Evolutionary conservation across 2,329 filamentous ascomycete genomes (phyloP), one percentile per base, ranked within the genome.

Genomic region (Plectosphaerella plurivora): DNA sequence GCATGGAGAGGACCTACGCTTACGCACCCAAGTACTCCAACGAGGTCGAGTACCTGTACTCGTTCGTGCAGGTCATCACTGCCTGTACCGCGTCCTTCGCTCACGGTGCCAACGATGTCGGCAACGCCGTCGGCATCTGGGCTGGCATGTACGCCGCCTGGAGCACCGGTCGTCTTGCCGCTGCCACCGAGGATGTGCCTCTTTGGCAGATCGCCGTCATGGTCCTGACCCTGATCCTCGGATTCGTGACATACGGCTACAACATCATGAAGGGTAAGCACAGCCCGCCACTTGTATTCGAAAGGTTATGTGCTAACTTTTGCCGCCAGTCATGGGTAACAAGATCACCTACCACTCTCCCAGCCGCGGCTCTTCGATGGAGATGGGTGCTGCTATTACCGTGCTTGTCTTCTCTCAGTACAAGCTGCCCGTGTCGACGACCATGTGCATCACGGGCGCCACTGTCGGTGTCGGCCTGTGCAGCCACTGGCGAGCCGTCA

Each of bases 361-460:
- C 25, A 73, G 68, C 59, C 70, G 76, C 59, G 76, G 74, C 49
- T 88, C 73, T 60, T 89, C 86, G 49, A 91, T 91, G 87, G 88
- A 91, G 66, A 81, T 91, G 80, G 88, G 88, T 46, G 87, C 88
- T 45, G 86, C 88, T 59, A 83, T 91, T 59, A 91, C 88, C 10
- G 82, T 91, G 55, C 80, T 91, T 22, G 70, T 91, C 65, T 89
- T 89, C 75, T 89, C 86, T 0, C 87, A 89, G 65, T 89, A 79
- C 75, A 82, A 80, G 2, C 83, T 91, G 0, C 88, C 88, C 37
- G 87, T 91, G 25, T 91, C 87, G 0, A 91, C 86, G 2, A 85
- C 83, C 16, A 87, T 87, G 87, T 91, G 88, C 68, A 90, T 91
- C 68, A 91, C 87, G 1, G 88, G 88, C 51, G 87, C 88, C 24